Evolutionary conservation across 2,329 filamentous ascomycete species (phyloP).

Genomic region (Colletotrichum tamarilloi): DNA sequence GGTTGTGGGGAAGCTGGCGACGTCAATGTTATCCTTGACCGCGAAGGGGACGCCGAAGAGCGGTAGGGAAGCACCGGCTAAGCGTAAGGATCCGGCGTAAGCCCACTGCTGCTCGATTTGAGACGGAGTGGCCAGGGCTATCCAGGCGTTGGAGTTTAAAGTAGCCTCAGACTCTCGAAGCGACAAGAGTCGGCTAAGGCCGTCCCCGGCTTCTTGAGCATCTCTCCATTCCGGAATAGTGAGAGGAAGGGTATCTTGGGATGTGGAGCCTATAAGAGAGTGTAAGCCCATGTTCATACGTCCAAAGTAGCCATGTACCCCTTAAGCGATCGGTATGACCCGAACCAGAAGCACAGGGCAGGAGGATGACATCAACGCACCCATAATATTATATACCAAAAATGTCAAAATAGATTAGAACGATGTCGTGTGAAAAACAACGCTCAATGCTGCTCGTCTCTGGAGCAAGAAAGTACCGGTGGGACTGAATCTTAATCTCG

Average conservation of each 20-base stretch:
- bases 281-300: conserved; percentile 16
- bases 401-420: background rate
- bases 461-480: background rate
- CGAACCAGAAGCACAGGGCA: background rate
- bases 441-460: background rate
- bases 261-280: conserved; percentile 19
- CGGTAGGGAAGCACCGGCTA: conserved; percentile 54
- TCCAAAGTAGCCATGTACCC: background rate
- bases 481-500: background rate
- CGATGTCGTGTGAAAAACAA: background rate
- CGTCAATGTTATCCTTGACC: conserved; percentile 68
- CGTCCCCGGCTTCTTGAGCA: conserved; percentile 40
- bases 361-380: conserved; percentile 10
- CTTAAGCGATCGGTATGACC: background rate
- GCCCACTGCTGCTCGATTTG: conserved; percentile 42
- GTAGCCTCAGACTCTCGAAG: conserved; percentile 40
- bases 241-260: conserved; percentile 31
- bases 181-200: conserved; percentile 42
- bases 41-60: conserved; percentile 69
- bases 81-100: conserved; percentile 56
- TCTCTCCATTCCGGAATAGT: conserved; percentile 39
- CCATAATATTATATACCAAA: conserved; percentile 15
- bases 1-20: conserved; percentile 61
- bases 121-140: conserved; percentile 42
- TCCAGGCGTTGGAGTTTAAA: conserved; percentile 44